phyloP scores from a whole-genome alignment of 1,139 yeast species.

The Suhomyces ambrosiae region DNA sequence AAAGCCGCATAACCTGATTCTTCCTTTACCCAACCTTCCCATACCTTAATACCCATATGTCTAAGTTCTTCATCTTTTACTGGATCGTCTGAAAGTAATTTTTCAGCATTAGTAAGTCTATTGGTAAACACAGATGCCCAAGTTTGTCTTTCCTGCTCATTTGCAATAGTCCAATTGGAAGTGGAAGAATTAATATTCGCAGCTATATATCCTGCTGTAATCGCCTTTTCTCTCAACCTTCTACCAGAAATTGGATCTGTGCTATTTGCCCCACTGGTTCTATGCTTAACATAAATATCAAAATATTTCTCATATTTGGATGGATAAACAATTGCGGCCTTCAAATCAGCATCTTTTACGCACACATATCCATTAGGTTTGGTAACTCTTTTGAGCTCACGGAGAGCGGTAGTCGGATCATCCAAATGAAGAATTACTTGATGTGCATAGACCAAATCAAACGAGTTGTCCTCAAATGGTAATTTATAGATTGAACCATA shows the following conservation, averaged over 20 bases:
- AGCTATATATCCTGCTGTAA: slow-evolving; percentile 23
- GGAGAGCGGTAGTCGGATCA: slow-evolving; percentile 24
- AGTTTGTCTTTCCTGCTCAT: slow-evolving; percentile 10
- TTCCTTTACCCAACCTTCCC: slow-evolving; percentile 21
- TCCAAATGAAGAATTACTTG: slow-evolving; percentile 42
- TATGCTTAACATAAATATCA: slow-evolving; percentile 12
- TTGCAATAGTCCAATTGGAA: slow-evolving; percentile 21
- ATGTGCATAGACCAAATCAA: slow-evolving; percentile 42
- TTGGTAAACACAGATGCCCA: slow-evolving; percentile 10
- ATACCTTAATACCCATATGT: slow-evolving; percentile 10
- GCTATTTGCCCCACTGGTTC: slow-evolving; percentile 16
- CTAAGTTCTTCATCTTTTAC: slow-evolving; percentile 12
- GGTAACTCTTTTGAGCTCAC: slow-evolving; percentile 15
- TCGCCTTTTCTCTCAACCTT: slow-evolving; percentile 19
- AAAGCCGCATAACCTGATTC: slow-evolving; percentile 17
- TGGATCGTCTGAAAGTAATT: slow-evolving; percentile 15
- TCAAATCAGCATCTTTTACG: slow-evolving; percentile 35
- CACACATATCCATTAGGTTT: slow-evolving; percentile 22
- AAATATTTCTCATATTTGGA: slow-evolving; percentile 18
- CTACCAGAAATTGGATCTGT: slow-evolving; percentile 22
- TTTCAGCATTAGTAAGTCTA: slow-evolving; percentile 17
- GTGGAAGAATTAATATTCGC: slow-evolving; percentile 15
- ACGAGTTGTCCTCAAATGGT: slow-evolving; percentile 37
- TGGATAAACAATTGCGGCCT: slow-evolving; percentile 23
- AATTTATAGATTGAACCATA: slow-evolving; percentile 34